phyloP scores from a whole-genome alignment of 129 eudicot genomes.

The Chrysanthemum makinoi region DNA sequence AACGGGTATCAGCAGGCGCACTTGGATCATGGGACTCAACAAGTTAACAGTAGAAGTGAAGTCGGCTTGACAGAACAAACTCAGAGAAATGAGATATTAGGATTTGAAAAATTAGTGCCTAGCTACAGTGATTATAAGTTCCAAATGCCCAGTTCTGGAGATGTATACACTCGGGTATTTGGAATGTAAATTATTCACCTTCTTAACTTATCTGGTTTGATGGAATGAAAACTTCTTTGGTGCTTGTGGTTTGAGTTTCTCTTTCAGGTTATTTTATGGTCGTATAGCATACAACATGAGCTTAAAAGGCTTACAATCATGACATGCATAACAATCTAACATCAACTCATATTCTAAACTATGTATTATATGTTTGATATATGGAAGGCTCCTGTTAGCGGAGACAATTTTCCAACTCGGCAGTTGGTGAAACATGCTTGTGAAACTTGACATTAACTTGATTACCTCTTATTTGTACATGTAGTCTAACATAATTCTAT shows the following conservation, averaged over 20 bases:
- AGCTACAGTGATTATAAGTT: constrained; percentile 55
- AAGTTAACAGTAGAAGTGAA: constrained; percentile 44
- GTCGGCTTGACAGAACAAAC: constrained; percentile 34
- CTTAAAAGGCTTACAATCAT: background rate
- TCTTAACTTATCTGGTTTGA: constrained; percentile 12
- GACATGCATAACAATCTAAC: background rate
- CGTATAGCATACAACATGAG: background rate
- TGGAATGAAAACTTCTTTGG: constrained; percentile 18
- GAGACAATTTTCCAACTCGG: too few species aligned
- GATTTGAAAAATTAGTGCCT: constrained; percentile 45
- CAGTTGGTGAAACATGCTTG: too few species aligned
- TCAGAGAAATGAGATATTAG: constrained; percentile 54
- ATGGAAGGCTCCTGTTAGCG: too few species aligned
- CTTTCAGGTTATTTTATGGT: constrained; percentile 12
- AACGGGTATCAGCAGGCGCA: constrained; percentile 28
- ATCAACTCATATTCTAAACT: constrained; percentile 2
- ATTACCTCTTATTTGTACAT: background rate
- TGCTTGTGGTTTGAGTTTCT: constrained; percentile 8
- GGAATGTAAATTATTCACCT: constrained; percentile 45
- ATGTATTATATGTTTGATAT: background rate
- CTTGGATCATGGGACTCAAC: constrained; percentile 30
- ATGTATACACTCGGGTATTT: constrained; percentile 52
- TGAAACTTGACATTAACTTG: too few species aligned
- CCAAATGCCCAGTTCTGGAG: constrained; percentile 53
- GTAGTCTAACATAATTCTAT: background rate